These are phyloP conservation scores for Thermothelomyces thermophilus DNA, from an alignment of 2,329 filamentous ascomycete species.

Conservation along the genomic window DNA sequence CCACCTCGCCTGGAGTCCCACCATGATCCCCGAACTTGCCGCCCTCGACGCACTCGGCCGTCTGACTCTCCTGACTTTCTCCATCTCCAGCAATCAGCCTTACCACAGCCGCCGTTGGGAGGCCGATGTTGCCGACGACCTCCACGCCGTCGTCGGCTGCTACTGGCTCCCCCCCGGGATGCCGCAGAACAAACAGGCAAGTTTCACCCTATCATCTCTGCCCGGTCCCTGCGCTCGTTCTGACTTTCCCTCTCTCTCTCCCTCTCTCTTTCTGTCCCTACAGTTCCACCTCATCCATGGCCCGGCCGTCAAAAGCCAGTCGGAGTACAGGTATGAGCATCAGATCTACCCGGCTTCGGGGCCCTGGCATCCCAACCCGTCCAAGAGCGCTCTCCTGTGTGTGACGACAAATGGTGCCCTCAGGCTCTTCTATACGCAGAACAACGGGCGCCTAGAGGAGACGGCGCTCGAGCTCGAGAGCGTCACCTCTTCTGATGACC, in stretches of 20 bases:
- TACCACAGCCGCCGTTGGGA: constrained; percentile 55
- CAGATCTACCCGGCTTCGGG: constrained; percentile 59
- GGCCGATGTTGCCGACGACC: constrained; percentile 64
- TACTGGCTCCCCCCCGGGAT: constrained; percentile 68
- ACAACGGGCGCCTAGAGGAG: constrained; percentile 65
- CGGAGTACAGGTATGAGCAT: constrained; percentile 63
- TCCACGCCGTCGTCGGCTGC: constrained; percentile 71
- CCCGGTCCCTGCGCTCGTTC: not conserved
- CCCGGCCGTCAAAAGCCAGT: constrained; percentile 56
- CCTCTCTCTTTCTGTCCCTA: not conserved
- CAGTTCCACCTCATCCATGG: constrained; percentile 48
- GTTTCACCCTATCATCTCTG: constrained; percentile 3
- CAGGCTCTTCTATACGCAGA: constrained; percentile 71
- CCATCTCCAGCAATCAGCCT: constrained; percentile 67
- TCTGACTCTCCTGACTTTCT: constrained; percentile 66
- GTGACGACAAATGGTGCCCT: constrained; percentile 69
- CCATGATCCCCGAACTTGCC: constrained; percentile 70
- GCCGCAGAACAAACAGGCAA: constrained; percentile 38
- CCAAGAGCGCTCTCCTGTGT: constrained; percentile 68
- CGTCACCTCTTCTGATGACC: constrained; percentile 62
- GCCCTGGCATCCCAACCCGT: constrained; percentile 64
- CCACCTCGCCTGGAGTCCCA: constrained; percentile 74
- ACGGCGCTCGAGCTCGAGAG: constrained; percentile 67
- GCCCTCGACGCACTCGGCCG: constrained; percentile 74
- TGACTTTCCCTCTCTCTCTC: not conserved